phyloP scores from a whole-genome alignment of 2,329 filamentous ascomycete species.

The Dactylonectria macrodidyma region DNA sequence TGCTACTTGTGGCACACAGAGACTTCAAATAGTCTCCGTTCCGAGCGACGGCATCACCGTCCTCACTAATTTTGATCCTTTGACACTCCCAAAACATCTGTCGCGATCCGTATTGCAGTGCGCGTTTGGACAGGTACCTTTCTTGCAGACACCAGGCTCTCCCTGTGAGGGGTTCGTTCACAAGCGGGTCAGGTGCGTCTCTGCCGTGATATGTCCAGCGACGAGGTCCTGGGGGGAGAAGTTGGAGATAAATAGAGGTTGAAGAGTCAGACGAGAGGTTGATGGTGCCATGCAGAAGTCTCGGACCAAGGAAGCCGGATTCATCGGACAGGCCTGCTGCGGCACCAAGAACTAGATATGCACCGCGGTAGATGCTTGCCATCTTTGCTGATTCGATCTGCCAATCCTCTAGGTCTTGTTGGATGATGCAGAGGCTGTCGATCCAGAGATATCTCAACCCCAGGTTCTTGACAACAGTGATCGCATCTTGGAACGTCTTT shows the following conservation, averaged over 20 bases:
- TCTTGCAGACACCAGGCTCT: conserved; percentile 27
- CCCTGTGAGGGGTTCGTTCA: conserved; percentile 14
- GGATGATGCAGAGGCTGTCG: conserved; percentile 27
- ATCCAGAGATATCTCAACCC: conserved; percentile 26
- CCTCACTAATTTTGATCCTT: conserved; percentile 6
- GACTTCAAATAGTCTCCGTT: conserved; percentile 8
- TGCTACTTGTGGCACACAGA: background rate
- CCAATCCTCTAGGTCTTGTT: conserved; percentile 25
- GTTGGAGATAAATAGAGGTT: background rate
- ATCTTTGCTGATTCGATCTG: conserved; percentile 25
- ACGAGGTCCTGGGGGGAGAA: background rate
- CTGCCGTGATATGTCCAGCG: background rate
- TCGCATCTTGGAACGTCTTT: conserved; percentile 22
- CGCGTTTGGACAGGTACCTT: conserved; percentile 14
- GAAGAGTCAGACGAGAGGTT: background rate
- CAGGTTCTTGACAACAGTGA: conserved; percentile 7
- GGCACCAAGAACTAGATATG: conserved; percentile 9
- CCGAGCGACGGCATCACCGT: conserved; percentile 1
- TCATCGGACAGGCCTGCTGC: conserved; percentile 12
- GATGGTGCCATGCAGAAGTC: background rate
- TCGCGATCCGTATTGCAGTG: conserved; percentile 19
- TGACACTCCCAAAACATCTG: conserved; percentile 28
- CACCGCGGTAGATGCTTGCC: conserved; percentile 22
- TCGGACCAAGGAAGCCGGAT: background rate
- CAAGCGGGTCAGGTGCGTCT: conserved; percentile 1